Evolutionary conservation across 176 grass and related monocot genomes (phyloP), one percentile per base, ranked within the genome.

Genomic region (Olyra latifolia): DNA sequence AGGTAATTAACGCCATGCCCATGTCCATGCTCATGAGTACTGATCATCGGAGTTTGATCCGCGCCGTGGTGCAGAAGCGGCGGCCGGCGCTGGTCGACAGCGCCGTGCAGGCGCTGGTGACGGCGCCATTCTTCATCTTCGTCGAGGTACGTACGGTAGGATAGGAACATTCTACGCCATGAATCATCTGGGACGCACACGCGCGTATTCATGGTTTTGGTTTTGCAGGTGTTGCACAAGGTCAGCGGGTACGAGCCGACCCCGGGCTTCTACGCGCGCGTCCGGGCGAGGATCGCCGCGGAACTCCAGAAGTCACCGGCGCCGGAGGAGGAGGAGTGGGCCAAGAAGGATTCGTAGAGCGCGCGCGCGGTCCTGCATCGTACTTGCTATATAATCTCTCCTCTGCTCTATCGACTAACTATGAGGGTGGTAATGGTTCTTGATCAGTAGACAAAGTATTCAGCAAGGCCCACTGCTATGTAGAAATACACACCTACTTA

Each of bases 201-300:
- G 60, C 12, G 13, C 8, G 27, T 48, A 15, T 3, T 9, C 27
- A 15, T 17, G 16, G 17, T 35, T 65, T 30, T 65, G 17, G 5
- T 69, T 42, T 69, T 27, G 66, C 66, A 69, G 66, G 41, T 46
- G 42, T 43, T 69, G n/a, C 66, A 69, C 42, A 69, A 23, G 66
- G n/a, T 42, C 39, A 43, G 41, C 66, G 66, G 42, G 11, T 69
- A 69, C 42, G 66, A 69, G 11, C 66, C 66, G 42, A 44, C n/a
- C 12, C 66, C 66, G 39, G 66, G 66, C 20, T 69, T 69, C 66
- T 46, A 46, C 66, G 42, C 11, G 41, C 66, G 66, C n/a, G 66
- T 69, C 22, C n/a, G 12, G 41, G 66, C 66, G n/a, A 69, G 66
- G 22, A 23, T 69, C 8, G n/a, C 66, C 22, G 66, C 39, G 39